Evolutionary conservation across 441 rosid species (phyloP).

Genomic region (Theobroma grandiflorum): DNA sequence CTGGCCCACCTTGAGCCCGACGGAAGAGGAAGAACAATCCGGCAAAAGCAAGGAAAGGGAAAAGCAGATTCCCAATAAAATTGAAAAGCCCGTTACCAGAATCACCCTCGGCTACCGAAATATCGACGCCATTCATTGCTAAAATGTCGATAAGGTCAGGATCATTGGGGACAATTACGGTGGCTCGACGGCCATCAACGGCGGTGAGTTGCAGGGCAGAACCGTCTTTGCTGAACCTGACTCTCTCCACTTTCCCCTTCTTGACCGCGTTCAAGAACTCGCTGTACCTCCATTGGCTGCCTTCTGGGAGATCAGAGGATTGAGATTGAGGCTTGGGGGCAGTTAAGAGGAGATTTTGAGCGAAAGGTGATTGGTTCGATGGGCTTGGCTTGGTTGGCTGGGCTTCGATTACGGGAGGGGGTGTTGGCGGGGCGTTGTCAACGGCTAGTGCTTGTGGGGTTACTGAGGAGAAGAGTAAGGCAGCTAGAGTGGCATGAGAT

Average conservation of each 20-base stretch:
- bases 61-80: conserved; percentile 77
- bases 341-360: conserved; percentile 67
- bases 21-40: conserved; percentile 88
- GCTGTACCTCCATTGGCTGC: conserved; percentile 93
- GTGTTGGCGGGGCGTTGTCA: conserved; percentile 46
- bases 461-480: conserved; percentile 61
- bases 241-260: conserved; percentile 91
- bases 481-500: conserved; percentile 63
- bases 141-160: conserved; percentile 91
- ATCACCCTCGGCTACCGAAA: conserved; percentile 92
- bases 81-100: conserved; percentile 76
- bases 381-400: conserved; percentile 55
- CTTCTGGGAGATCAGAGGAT: conserved; percentile 84
- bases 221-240: conserved; percentile 92
- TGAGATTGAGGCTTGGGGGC: conserved; percentile 81
- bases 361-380: conserved; percentile 59
- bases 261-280: conserved; percentile 92
- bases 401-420: conserved; percentile 62
- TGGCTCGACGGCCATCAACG: conserved; percentile 88
- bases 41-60: conserved; percentile 80
- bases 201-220: conserved; percentile 73
- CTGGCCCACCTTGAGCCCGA: conserved; percentile 87
- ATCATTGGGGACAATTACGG: conserved; percentile 84
- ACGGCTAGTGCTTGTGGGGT: conserved; percentile 71
- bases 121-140: conserved; percentile 95